phyloP scores from a whole-genome alignment of 1,284 basidiomycete species.

The Rhodotorula sp. region DNA sequence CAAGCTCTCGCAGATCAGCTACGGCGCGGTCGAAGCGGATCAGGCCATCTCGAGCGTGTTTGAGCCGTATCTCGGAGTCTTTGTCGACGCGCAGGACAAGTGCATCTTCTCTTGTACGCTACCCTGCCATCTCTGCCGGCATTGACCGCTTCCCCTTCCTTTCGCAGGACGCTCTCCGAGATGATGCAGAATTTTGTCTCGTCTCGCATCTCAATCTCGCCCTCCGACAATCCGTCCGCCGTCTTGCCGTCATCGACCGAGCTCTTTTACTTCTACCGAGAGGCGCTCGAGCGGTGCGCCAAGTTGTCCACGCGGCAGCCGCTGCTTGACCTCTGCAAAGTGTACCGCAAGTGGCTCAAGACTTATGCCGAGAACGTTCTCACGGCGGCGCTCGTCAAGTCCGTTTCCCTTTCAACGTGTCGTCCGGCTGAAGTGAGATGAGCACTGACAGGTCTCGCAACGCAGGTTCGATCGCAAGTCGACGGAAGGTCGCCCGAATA shows the following conservation, averaged over 20 bases:
- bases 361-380: constrained; percentile 76
- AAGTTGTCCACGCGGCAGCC: constrained; percentile 66
- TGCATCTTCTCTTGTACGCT: constrained; percentile 48
- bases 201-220: constrained; percentile 63
- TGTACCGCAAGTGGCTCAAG: constrained; percentile 90
- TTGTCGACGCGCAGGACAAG: constrained; percentile 96
- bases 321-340: constrained; percentile 69
- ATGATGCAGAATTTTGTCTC: constrained; percentile 77
- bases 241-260: constrained; percentile 93
- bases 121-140: background rate
- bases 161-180: constrained; percentile 66
- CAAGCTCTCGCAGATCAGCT: constrained; percentile 42
- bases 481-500: constrained; percentile 70
- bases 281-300: constrained; percentile 90
- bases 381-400: constrained; percentile 30
- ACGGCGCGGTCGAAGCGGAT: constrained; percentile 44
- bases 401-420: background rate
- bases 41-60: constrained; percentile 81
- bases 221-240: constrained; percentile 57
- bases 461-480: constrained; percentile 61
- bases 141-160: too few species aligned
- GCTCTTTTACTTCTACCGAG: constrained; percentile 94
- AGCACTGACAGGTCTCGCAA: background rate
- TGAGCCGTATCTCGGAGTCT: constrained; percentile 86
- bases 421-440: too few species aligned